Conservation (phyloP, 2,329 filamentous ascomycete species). For the Plectosphaerella cucumerina region DNA sequence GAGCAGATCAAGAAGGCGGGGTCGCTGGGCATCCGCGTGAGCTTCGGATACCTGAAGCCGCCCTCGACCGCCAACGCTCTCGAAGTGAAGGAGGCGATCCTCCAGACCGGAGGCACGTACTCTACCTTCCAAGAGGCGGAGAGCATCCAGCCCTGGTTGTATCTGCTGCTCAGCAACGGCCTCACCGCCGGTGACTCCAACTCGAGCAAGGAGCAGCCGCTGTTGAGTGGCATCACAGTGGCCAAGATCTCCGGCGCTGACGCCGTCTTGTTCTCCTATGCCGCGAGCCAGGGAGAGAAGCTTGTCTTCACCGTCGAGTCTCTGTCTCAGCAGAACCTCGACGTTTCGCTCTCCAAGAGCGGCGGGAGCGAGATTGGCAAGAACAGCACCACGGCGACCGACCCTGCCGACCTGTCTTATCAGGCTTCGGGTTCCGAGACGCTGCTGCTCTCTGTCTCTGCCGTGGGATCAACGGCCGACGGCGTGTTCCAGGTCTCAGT, state of each 20-base stretch:
- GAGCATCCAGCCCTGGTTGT: slow-evolving; percentile 13
- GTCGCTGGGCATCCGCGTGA: slow-evolving; percentile 13
- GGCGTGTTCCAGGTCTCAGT: slow-evolving; percentile 14
- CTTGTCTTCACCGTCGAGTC: slow-evolving; percentile 9
- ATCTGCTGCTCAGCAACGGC: slow-evolving; percentile 13
- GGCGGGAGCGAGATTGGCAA: slow-evolving; percentile 3
- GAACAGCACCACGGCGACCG: slow-evolving; percentile 6
- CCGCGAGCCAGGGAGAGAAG: slow-evolving; percentile 6
- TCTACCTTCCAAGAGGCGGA: slow-evolving; percentile 12
- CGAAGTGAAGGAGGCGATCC: slow-evolving; percentile 7
- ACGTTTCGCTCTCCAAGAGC: slow-evolving; percentile 7
- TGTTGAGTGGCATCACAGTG: slow-evolving; percentile 11
- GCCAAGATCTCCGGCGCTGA: slow-evolving; percentile 8
- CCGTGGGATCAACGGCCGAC: slow-evolving; percentile 6
- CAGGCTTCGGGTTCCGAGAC: background rate
- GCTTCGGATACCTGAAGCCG: slow-evolving; percentile 14
- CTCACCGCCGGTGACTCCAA: slow-evolving; percentile 8
- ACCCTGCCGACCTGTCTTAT: slow-evolving; percentile 2
- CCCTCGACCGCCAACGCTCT: slow-evolving; percentile 5
- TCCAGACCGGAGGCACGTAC: slow-evolving; percentile 12
- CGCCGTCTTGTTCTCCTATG: slow-evolving; percentile 9
- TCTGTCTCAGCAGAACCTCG: slow-evolving; percentile 8
- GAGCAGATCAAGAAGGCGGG: slow-evolving; percentile 7
- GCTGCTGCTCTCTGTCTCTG: slow-evolving; percentile 8
- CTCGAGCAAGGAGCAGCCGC: slow-evolving; percentile 3